These are phyloP conservation scores for Dendrobium officinale DNA, from an alignment of 106 monocot genomes.

Conservation along the genomic window DNA sequence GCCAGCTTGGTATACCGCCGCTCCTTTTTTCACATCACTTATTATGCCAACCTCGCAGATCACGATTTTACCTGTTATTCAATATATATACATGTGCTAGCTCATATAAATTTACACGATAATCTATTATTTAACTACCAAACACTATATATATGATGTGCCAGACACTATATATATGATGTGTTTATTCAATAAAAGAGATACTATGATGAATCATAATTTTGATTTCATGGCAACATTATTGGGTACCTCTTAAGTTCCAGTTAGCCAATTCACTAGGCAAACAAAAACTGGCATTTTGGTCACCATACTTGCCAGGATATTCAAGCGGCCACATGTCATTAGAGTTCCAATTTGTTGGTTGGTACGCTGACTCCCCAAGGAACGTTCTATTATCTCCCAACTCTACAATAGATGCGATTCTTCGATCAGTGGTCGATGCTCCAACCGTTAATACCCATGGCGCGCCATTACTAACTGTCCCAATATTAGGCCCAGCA, in stretches of 20 bases:
- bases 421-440: conserved; percentile 5
- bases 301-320: background rate
- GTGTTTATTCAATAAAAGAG: too few species aligned
- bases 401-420: background rate
- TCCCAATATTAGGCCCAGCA: background rate
- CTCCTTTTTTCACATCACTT: background rate
- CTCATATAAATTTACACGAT: too few species aligned
- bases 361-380: conserved; percentile 31
- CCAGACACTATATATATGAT: too few species aligned
- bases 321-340: conserved; percentile 7
- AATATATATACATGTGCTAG: too few species aligned
- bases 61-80: background rate
- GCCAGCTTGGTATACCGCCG: background rate
- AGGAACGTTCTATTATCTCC: conserved; percentile 19
- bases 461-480: background rate
- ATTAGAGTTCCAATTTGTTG: background rate
- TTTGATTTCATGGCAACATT: background rate
- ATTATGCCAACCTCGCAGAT: background rate
- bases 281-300: background rate
- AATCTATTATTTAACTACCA: too few species aligned
- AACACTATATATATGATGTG: too few species aligned
- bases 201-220: too few species aligned
- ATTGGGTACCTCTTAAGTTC: conserved; percentile 2
- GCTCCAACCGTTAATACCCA: conserved; percentile 17
- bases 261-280: background rate